Conservation (phyloP, 208 protist genomes). For the Tritrichomonas foetus region DNA sequence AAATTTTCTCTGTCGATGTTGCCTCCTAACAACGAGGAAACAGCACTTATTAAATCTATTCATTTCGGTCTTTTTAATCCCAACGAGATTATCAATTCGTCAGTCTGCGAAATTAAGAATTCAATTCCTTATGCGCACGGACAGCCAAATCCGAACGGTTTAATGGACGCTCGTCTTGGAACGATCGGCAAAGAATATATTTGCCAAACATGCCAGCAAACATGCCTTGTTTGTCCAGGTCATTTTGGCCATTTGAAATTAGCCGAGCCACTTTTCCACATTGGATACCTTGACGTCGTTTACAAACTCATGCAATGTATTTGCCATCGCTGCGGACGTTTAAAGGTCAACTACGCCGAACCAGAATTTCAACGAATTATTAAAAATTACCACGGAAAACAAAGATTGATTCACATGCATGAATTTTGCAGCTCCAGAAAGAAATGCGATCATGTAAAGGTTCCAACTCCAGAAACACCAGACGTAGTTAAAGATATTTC, state of each 20-base stretch:
- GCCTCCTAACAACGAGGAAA: neutral
- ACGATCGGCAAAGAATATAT: neutral
- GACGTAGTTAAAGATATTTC: neutral
- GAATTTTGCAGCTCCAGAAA: neutral
- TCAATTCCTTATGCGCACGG: neutral
- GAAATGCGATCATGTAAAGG: neutral
- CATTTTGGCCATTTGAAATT: constrained; percentile 44
- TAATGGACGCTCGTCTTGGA: neutral
- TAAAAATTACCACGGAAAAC: neutral
- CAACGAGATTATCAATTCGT: neutral
- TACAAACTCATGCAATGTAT: neutral
- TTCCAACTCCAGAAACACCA: neutral
- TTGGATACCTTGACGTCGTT: neutral
- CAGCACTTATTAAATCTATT: neutral
- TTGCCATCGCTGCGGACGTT: constrained; percentile 38
- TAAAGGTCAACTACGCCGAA: neutral
- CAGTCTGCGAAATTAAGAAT: neutral
- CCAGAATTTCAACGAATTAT: constrained; percentile 18
- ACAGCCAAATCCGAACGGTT: neutral
- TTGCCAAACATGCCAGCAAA: constrained; percentile 24
- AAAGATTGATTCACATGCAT: neutral
- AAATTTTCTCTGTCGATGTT: too few relatives aligned
- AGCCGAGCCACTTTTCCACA: neutral
- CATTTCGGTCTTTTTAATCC: constrained; percentile 26
- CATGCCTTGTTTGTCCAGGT: neutral